Conservation (phyloP, 495 filamentous ascomycete species). For the Patellaria atrata region DNA sequence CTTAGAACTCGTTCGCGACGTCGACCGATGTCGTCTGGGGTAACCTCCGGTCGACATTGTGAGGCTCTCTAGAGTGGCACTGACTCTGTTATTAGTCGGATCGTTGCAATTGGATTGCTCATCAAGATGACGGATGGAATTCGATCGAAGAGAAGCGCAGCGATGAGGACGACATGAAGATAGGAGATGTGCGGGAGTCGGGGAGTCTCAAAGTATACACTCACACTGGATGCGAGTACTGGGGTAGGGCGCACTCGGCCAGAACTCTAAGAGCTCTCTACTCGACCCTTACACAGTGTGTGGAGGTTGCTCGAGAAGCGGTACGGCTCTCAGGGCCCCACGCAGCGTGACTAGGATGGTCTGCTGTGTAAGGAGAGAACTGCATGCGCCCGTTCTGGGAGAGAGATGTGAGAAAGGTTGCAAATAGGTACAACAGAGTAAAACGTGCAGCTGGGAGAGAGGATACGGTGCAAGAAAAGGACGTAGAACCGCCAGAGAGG, state of each 20-base stretch:
- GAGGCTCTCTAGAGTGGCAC: too few relatives aligned
- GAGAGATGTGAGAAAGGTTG: constrained; percentile 1
- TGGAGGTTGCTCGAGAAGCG: constrained; percentile 2
- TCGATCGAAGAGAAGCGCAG: too few relatives aligned
- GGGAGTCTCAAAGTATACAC: too few relatives aligned
- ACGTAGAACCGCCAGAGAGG: constrained; percentile 9
- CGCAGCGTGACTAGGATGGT: constrained; percentile 17
- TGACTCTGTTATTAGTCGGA: too few relatives aligned
- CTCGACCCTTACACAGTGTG: too few relatives aligned
- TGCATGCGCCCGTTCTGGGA: constrained; percentile 22
- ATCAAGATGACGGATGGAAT: too few relatives aligned
- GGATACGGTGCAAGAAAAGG: constrained; percentile 11
- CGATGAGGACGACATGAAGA: too few relatives aligned
- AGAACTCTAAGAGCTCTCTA: too few relatives aligned
- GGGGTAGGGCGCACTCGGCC: too few relatives aligned
- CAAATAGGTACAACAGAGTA: constrained; percentile 15
- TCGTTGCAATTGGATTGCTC: too few relatives aligned
- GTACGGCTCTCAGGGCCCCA: constrained; percentile 22
- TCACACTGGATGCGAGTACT: too few relatives aligned
- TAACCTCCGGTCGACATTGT: constrained; percentile 13
- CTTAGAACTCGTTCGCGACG: constrained; percentile 40
- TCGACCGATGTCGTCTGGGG: constrained; percentile 36
- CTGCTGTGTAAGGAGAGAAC: constrained; percentile 11
- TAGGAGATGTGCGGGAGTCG: too few relatives aligned
- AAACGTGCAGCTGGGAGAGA: constrained; percentile 14